phyloP scores from a whole-genome alignment of 306 rosid species.

The Trifolium repens region DNA sequence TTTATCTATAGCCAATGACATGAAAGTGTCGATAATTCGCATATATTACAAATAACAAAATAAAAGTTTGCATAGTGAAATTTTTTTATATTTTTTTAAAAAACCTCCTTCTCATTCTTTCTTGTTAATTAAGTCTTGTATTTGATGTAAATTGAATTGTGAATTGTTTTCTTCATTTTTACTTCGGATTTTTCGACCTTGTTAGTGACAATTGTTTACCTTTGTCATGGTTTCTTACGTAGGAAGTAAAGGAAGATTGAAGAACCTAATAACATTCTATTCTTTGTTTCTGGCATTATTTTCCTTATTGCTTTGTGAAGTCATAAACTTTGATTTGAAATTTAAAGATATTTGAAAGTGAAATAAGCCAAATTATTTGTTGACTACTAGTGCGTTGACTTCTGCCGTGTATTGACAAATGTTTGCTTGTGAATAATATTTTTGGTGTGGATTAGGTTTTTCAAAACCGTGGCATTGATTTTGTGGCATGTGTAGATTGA shows the following conservation, averaged over 20 bases:
- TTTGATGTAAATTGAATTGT: constrained; percentile 15
- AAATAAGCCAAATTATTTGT: constrained; percentile 36
- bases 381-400: constrained; percentile 41
- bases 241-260: constrained; percentile 38
- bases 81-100: neutral
- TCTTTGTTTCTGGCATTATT: constrained; percentile 8
- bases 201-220: constrained; percentile 29
- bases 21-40: neutral
- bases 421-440: neutral
- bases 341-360: constrained; percentile 38
- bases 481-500: neutral
- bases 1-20: neutral
- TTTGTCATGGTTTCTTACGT: constrained; percentile 3
- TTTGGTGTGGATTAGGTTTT: constrained; percentile 23
- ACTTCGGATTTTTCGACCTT: constrained; percentile 12
- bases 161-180: neutral
- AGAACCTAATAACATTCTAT: constrained; percentile 1
- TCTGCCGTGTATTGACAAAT: constrained; percentile 35
- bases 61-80: neutral
- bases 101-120: neutral
- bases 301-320: constrained; percentile 20
- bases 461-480: constrained; percentile 16
- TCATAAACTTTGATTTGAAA: constrained; percentile 38
- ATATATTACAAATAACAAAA: neutral
- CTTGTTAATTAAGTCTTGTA: neutral